These are phyloP conservation scores for Bryoerythrophyllum caledonicum DNA, from an alignment of 225 moss, liverwort and hornwort genomes.

Conservation along the genomic window DNA sequence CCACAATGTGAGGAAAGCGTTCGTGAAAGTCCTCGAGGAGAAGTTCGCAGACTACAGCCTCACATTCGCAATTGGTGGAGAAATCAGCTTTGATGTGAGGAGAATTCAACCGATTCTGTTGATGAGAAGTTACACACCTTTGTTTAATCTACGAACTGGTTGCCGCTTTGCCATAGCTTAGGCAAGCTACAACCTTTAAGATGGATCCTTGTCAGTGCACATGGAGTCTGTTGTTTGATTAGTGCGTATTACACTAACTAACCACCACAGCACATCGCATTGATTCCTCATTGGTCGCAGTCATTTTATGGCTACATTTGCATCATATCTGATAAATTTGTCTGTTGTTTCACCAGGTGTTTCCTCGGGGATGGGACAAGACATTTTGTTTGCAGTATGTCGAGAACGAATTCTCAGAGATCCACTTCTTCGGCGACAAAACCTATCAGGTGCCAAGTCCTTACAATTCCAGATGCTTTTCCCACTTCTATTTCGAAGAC, in stretches of 20 bases:
- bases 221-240: too few species aligned
- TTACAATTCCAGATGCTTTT: too few species aligned
- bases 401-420: conserved; percentile 65
- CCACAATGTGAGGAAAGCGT: conserved; percentile 64
- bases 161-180: too few species aligned
- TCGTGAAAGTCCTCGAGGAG: conserved; percentile 59
- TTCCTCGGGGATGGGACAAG: conserved; percentile 26
- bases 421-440: conserved; percentile 78
- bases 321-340: not conserved
- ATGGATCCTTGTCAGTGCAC: not conserved
- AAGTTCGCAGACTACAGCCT: conserved; percentile 64
- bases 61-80: conserved; percentile 75
- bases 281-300: too few species aligned
- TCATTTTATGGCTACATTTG: not conserved
- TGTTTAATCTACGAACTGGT: too few species aligned
- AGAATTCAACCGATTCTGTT: not conserved
- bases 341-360: conserved; percentile 11
- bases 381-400: conserved; percentile 39
- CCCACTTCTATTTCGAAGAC: too few species aligned
- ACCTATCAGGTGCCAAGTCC: conserved; percentile 40
- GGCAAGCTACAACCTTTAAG: not conserved
- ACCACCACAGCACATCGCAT: not conserved
- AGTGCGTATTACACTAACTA: not conserved
- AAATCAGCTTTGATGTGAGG: conserved; percentile 88
- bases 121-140: not conserved